phyloP scores from a whole-genome alignment of 768 basidiomycete genomes.

The Termitomyces heimii region DNA sequence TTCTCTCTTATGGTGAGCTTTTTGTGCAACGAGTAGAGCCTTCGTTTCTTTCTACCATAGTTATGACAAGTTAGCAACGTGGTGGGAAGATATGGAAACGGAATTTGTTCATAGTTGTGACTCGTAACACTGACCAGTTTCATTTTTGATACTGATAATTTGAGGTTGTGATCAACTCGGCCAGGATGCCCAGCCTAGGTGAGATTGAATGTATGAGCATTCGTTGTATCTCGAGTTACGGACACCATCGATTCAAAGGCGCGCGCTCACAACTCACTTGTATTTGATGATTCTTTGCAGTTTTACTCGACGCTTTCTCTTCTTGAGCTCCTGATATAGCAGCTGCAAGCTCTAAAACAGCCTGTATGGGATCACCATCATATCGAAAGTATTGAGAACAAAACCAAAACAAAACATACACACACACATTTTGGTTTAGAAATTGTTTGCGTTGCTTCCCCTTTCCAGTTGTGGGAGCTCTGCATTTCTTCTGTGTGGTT shows the following conservation, averaged over 20 bases:
- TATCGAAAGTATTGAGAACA: background rate
- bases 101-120: background rate
- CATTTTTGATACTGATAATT: constrained; percentile 8
- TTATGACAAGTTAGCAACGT: background rate
- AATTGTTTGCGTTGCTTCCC: constrained; percentile 10
- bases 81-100: background rate
- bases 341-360: constrained; percentile 8
- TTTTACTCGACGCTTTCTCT: constrained; percentile 5
- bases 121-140: constrained; percentile 7
- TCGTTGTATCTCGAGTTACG: background rate
- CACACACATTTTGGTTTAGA: constrained; percentile 8
- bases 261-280: constrained; percentile 5
- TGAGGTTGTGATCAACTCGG: constrained; percentile 4
- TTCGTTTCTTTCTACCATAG: constrained; percentile 9
- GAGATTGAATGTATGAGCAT: background rate
- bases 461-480: background rate
- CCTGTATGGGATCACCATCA: background rate
- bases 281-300: constrained; percentile 3
- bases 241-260: background rate
- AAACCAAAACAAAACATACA: background rate
- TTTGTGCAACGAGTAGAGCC: constrained; percentile 4
- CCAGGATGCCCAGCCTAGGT: constrained; percentile 6
- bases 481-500: background rate
- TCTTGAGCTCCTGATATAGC: constrained; percentile 10
- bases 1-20: constrained; percentile 3